Percentiles rank a stretch among this genome's conserved stretches.
These are phyloP conservation scores for Zygoascus tannicola DNA, from an alignment of 805 yeast genomes.

Conservation along the genomic window DNA sequence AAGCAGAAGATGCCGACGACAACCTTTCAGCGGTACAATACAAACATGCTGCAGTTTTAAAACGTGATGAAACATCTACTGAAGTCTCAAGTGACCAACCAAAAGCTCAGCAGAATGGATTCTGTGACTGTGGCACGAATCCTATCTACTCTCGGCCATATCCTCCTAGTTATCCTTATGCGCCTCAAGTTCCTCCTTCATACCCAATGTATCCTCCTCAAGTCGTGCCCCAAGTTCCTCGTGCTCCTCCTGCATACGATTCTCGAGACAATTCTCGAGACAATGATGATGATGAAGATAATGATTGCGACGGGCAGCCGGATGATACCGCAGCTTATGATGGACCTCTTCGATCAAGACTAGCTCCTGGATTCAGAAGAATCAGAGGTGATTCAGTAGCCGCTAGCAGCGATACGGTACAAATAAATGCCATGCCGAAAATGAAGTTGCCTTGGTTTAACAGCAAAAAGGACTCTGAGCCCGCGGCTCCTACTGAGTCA, in stretches of 20 bases:
- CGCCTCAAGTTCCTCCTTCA: slow-evolving; percentile 1
- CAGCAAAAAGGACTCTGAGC: neutral
- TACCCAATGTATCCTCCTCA: slow-evolving; percentile 2
- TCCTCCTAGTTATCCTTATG: neutral
- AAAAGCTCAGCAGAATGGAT: too few relatives aligned
- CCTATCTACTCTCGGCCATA: neutral
- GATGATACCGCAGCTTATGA: neutral
- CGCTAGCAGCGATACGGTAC: neutral
- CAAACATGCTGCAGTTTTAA: too few relatives aligned
- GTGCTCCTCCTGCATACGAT: neutral
- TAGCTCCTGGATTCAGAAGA: neutral
- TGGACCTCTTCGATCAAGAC: neutral
- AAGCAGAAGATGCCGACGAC: too few relatives aligned
- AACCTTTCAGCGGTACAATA: too few relatives aligned
- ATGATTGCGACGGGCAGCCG: slow-evolving; percentile 3
- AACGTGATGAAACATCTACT: too few relatives aligned
- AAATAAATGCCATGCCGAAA: slow-evolving; percentile 3
- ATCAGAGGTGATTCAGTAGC: neutral
- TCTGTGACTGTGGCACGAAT: neutral
- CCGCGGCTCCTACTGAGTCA: neutral
- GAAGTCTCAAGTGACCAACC: too few relatives aligned
- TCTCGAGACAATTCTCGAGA: neutral
- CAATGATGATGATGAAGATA: slow-evolving; percentile 6
- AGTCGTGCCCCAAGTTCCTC: neutral
- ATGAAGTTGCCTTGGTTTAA: slow-evolving; percentile 4